Evolutionary conservation across 805 yeast species (phyloP), one percentile per base, ranked within the genome.

Genomic region (Pachysolen tannophilus): DNA sequence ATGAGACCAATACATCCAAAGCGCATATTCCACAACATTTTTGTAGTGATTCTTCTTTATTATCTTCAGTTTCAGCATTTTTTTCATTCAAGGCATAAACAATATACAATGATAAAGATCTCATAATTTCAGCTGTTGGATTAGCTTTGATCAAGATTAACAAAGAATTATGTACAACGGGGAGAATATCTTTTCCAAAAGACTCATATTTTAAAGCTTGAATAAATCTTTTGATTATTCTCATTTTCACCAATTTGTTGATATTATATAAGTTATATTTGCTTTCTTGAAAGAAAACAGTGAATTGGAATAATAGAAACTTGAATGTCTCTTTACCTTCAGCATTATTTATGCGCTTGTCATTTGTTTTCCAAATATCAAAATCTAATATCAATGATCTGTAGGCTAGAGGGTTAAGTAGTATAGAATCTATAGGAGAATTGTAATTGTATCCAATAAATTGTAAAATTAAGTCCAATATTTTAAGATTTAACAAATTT

Each of bases 381-480:
- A 81, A 66, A 41, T 84, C 87, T 14, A 77, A 63, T 26, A 82
- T 63, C 29, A 85, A 50, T 2, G 63, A 55, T 24, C 72, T 65
- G 48, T 80, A 86, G 0, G 80, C 81, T 2, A 56, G 40, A 1
- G 70, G 63, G 43, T 82, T 77, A 6, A 61, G 56, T 2, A 85
- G 60, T 3, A 78, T 50, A 0, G 90, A 78, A 6, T 75, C 74
- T 23, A 60, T 55, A 0, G 82, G 75, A 24, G 69, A 58, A 2
- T 47, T 39, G 24, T 60, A 61, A 43, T 75, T 63, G 52, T 73
- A 78, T 0, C 92, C 94, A 29, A 71, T 63, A 48, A 64, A 70
- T 4, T 51, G 58, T 6, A 80, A 49, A 15, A 82, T 55, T 3
- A 65, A 37, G 34, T 71, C 70, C 10, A 81, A 47, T 3, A 77